Base-by-base conservation (phyloP, 176 grass and related monocot genomes). In the Oryza australiensis region DNA sequence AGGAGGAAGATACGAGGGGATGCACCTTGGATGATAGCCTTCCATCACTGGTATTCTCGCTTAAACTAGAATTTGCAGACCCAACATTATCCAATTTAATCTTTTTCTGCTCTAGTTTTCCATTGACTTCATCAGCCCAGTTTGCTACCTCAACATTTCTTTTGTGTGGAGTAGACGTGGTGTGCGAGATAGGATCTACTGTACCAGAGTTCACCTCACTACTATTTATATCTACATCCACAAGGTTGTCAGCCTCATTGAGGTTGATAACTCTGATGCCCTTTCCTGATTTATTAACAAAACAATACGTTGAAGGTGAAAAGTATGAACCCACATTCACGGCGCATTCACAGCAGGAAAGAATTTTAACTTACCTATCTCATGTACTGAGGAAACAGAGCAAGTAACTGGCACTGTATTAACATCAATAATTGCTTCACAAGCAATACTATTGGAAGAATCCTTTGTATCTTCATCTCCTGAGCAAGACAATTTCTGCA, bases 31-130 rank as follows among this genome's bases (percentile, higher is more conserved):
- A 87, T 70, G 74, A 91, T 9, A 87, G 59, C 64, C 77, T 87
- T 76, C 68, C 75, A 84, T 82, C 75, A 43, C 41, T 71, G 55
- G 40, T 76, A 70, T 85, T 88, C 53, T 88, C 78, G 35, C 45
- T 40, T 46, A 66, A 60, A 81, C 24, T 71, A 91, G 68, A 80
- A 48, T 74, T 64, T 69, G 42, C n/a, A 81, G 77, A 30, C 29
- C 57, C 85, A 38, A 76, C 68, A 73, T 82, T 85, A 79, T 91
- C 80, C 62, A 77, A 27, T 80, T 88, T 92, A 63, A 85, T 76
- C 83, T 89, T 95, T 82, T 96, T 99, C 42, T 77, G 68, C 26
- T 82, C 71, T 22, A 66, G 79, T 89, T 63, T 76, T 79, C 34
- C 72, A 65, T 87, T 62, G 53, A 66, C 72, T 49, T 76, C 76